phyloP scores from a whole-genome alignment of 495 filamentous ascomycete genomes.

The Daldinia concentrica region DNA sequence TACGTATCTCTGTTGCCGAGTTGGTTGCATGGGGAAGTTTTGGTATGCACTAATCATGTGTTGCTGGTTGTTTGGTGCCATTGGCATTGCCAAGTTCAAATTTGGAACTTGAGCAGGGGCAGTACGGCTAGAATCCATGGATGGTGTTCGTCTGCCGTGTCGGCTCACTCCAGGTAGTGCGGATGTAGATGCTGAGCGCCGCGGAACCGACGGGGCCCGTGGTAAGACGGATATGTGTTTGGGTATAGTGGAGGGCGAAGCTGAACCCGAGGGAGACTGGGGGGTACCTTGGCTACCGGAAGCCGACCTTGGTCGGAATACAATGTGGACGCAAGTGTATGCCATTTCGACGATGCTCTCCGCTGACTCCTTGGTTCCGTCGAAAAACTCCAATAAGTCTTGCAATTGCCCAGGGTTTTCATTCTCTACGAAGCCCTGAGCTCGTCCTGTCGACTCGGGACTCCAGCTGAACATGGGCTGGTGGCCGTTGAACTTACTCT shows the following conservation, averaged over 20 bases:
- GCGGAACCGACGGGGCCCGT: conserved; percentile 29
- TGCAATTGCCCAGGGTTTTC: conserved; percentile 59
- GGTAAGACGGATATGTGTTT: conserved; percentile 37
- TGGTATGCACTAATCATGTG: conserved; percentile 38
- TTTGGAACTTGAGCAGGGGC: conserved; percentile 19
- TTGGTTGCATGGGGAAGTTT: conserved; percentile 32
- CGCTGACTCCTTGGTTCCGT: conserved; percentile 52
- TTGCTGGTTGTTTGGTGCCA: conserved; percentile 4
- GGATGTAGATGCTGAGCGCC: conserved; percentile 45
- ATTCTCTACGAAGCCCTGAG: conserved; percentile 59
- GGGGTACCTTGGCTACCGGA: conserved; percentile 22
- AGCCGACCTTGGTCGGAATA: conserved; percentile 45
- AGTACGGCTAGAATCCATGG: conserved; percentile 18
- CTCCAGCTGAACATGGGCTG: conserved; percentile 61
- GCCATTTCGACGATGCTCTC: conserved; percentile 53
- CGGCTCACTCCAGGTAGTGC: conserved; percentile 30
- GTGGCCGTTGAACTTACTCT: conserved; percentile 53
- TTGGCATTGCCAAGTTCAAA: conserved; percentile 25
- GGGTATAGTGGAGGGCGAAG: conserved; percentile 13
- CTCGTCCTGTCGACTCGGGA: conserved; percentile 54
- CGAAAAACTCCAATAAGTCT: conserved; percentile 61
- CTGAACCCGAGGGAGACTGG: conserved; percentile 13
- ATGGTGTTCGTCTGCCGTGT: conserved; percentile 33
- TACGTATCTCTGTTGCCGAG: conserved; percentile 26
- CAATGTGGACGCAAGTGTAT: conserved; percentile 54